phyloP scores from a whole-genome alignment of 2,329 filamentous ascomycete species.

The Colletotrichum costaricense region DNA sequence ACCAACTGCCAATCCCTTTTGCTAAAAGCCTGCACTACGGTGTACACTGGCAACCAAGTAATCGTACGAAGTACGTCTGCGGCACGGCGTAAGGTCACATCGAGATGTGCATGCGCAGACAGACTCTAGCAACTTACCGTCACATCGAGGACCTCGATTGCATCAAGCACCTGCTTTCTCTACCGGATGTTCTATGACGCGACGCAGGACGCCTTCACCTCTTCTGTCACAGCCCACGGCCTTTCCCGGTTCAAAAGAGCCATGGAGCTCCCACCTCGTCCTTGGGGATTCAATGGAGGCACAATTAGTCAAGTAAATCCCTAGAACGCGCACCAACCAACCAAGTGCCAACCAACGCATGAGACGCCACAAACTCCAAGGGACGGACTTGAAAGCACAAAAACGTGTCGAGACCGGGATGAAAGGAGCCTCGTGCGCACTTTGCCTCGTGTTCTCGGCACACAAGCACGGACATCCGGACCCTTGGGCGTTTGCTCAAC shows the following conservation, averaged over 20 bases:
- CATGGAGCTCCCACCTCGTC: neutral
- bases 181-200: neutral
- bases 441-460: slow-evolving; percentile 21
- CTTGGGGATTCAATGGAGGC: neutral
- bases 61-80: neutral
- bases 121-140: neutral
- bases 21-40: slow-evolving; percentile 4
- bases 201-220: neutral
- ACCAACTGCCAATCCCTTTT: neutral
- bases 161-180: neutral
- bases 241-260: neutral
- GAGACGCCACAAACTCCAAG: slow-evolving; percentile 2
- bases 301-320: neutral
- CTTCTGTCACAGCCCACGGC: neutral
- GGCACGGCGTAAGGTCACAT: neutral
- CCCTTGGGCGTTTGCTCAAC: neutral
- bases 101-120: neutral
- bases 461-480: slow-evolving; percentile 7
- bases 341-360: neutral
- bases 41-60: neutral
- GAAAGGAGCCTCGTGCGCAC: slow-evolving; percentile 13
- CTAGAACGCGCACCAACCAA: neutral
- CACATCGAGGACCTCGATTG: neutral
- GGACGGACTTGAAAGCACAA: slow-evolving; percentile 19
- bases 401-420: slow-evolving; percentile 28